Conservation (phyloP, 1,284 basidiomycete species). For the Trametes hirsuta region DNA sequence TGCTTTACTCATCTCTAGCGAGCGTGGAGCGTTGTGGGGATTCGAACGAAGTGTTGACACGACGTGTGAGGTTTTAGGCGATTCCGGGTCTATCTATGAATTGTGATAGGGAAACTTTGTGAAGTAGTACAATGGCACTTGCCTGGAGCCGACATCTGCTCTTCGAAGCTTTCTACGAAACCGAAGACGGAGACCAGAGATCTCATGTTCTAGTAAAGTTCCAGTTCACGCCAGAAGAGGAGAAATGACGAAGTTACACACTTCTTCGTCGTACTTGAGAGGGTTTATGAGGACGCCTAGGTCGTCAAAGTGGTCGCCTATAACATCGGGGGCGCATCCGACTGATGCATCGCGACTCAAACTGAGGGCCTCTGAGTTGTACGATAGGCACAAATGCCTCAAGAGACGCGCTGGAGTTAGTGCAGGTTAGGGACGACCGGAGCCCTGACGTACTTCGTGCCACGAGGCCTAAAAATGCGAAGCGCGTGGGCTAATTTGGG, state of each 20-base stretch:
- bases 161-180: not conserved
- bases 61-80: no score
- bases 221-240: not conserved
- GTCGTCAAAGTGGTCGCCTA: slow-evolving; percentile 33
- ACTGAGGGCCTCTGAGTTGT: slow-evolving; percentile 54
- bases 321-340: not conserved
- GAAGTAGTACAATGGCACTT: no score
- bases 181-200: slow-evolving; percentile 58
- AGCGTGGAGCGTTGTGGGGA: slow-evolving; percentile 60
- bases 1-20: slow-evolving; percentile 53
- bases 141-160: no score
- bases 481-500: slow-evolving; percentile 56
- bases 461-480: slow-evolving; percentile 46
- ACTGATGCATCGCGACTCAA: slow-evolving; percentile 9
- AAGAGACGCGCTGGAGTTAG: not conserved
- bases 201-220: slow-evolving; percentile 45
- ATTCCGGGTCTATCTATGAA: no score
- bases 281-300: slow-evolving; percentile 55
- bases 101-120: no score
- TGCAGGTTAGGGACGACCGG: not conserved
- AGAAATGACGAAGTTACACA: slow-evolving; percentile 29
- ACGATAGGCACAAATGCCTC: slow-evolving; percentile 59
- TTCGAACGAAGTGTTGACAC: not conserved
- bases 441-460: slow-evolving; percentile 44
- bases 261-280: slow-evolving; percentile 60